Base-by-base conservation (phyloP, 768 basidiomycete species). In the Trametes cubensis region DNA sequence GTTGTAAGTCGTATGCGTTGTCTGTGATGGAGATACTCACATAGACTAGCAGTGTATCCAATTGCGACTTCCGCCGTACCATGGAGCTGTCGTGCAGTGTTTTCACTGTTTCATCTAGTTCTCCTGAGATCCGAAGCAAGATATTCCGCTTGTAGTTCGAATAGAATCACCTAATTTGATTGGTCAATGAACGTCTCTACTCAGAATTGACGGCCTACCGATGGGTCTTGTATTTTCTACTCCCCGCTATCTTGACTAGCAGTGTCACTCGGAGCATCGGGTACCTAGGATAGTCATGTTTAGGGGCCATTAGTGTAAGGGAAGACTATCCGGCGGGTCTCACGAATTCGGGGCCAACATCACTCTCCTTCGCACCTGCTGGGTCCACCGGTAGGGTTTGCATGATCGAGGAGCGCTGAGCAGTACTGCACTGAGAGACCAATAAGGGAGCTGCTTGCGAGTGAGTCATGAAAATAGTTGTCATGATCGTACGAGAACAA, bases 1-100 rank as follows among this genome's bases (percentile, higher is more conserved):
- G 34, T 34, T 34, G 11, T 34, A 10, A 34, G 34, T 10, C 34
- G 6, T 2, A 2, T 34, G 42, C 42, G 7, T 15, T 44, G 42
- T 21, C 7, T 17, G n/a, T 15, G 17, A 4, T 21, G 20, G 75
- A 10, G 78, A 60, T 15, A 44, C 53, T 40, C 40, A 54, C 53
- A n/a, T 42, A 54, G 40, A 54, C 39, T 4, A 54, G 53, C 3
- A 54, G 11, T 2, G 21, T 41, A 17, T 54, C 53, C 2, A 54
- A 11, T 17, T 54, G 41, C 21, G 20, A 6, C 18, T 54, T 39
- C 39, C 25, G 26, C n/a, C 41, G 53, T 2, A 26, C 41, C 21
- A 54, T 18, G 4, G 26, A 26, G 23, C 13, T 23, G 18, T 42
- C 25, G 41, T 53, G 39, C 14, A 14, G 14, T 18, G 26, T 38